phyloP scores from a whole-genome alignment of 2,329 filamentous ascomycete genomes.

The Xylariaceae sp. region DNA sequence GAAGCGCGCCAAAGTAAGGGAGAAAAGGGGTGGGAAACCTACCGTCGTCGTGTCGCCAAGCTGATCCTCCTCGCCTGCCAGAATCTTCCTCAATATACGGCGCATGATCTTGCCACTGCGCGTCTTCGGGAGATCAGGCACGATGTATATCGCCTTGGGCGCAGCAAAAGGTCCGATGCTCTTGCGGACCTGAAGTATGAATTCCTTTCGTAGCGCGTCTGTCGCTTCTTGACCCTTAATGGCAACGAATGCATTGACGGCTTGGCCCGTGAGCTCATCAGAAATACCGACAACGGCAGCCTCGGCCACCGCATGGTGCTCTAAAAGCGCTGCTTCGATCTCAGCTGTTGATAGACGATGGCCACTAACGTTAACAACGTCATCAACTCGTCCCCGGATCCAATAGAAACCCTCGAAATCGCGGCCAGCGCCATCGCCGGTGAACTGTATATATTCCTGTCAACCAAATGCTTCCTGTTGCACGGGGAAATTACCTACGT shows the following conservation, averaged over 20 bases:
- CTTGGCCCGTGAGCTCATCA: slow-evolving; percentile 94
- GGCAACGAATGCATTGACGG: slow-evolving; percentile 93
- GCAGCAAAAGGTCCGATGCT: slow-evolving; percentile 97
- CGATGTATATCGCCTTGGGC: slow-evolving; percentile 86
- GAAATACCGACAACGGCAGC: slow-evolving; percentile 89
- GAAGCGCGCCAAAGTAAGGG: not conserved
- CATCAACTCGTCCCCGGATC: slow-evolving; percentile 97
- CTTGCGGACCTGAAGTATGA: slow-evolving; percentile 91
- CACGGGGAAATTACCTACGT: slow-evolving; percentile 58
- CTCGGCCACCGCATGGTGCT: slow-evolving; percentile 86
- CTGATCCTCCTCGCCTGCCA: slow-evolving; percentile 95
- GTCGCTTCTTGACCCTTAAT: slow-evolving; percentile 74
- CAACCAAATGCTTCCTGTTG: slow-evolving; percentile 14
- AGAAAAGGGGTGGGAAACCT: slow-evolving; percentile 39
- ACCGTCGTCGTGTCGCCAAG: slow-evolving; percentile 90
- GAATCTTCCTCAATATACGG: slow-evolving; percentile 91
- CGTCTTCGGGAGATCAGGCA: slow-evolving; percentile 95
- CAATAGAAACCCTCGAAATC: slow-evolving; percentile 99
- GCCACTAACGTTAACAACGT: slow-evolving; percentile 96
- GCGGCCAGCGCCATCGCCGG: slow-evolving; percentile 87
- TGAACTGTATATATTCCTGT: slow-evolving; percentile 56
- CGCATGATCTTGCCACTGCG: slow-evolving; percentile 99
- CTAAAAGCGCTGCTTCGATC: slow-evolving; percentile 93
- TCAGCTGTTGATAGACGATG: slow-evolving; percentile 95
- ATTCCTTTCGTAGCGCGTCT: slow-evolving; percentile 85